A percentile compares a stretch with the other conserved stretches of the same genome.
Conservation (phyloP, 305 asterid species). For the Solanum hybrid region DNA sequence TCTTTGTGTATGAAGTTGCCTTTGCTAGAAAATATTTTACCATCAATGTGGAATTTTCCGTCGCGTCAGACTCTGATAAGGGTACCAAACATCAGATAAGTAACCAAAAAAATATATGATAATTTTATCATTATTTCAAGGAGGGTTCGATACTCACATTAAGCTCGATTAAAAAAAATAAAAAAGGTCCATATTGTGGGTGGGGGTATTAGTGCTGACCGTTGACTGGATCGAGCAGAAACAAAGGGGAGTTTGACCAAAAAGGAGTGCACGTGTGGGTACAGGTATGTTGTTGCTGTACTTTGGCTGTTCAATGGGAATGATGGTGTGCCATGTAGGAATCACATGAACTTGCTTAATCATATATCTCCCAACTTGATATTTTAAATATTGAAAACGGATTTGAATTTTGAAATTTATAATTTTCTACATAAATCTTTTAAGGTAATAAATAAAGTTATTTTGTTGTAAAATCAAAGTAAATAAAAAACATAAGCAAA, state of each 20-base stretch:
- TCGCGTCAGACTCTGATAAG: too few species aligned
- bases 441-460: not conserved
- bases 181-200: not conserved
- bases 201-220: slow-evolving; percentile 7
- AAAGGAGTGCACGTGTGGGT: slow-evolving; percentile 39
- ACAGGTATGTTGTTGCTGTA: slow-evolving; percentile 41
- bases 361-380: slow-evolving; percentile 10
- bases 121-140: too few species aligned
- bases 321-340: slow-evolving; percentile 24
- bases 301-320: slow-evolving; percentile 18
- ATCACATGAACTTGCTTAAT: slow-evolving; percentile 16
- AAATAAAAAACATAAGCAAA: not conserved
- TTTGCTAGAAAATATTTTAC: too few species aligned
- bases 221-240: slow-evolving; percentile 42
- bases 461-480: not conserved
- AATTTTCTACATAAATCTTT: not conserved
- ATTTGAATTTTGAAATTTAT: not conserved
- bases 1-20: rapidly evolving
- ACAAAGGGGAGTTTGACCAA: slow-evolving; percentile 32
- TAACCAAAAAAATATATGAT: too few species aligned
- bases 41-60: rapidly evolving
- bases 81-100: rapidly evolving
- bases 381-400: not conserved
- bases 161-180: not conserved
- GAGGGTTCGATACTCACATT: rapidly evolving